Evolutionary conservation across 257 asterid genomes (phyloP), one percentile per base, ranked within the genome.

Genomic region (Handroanthus guayacan): DNA sequence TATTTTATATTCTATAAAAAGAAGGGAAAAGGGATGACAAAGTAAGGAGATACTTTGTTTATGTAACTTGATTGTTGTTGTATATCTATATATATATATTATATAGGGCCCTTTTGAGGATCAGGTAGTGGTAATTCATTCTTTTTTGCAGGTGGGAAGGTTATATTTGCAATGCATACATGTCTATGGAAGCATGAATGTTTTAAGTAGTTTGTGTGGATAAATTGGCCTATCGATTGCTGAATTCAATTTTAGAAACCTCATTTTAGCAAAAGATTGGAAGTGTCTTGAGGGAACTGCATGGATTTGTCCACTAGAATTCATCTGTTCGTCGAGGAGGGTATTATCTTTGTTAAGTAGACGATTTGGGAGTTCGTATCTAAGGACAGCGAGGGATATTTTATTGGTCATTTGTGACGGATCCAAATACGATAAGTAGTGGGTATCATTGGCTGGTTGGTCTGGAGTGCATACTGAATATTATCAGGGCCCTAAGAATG

Each of bases 401-500:
- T 14, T 55, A 13, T 43, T 25, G n/a, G 64, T 66, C 38, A 62
- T 82, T 55, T 72, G 89, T 50, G 79, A 89, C 93, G 92, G 97
- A 89, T 86, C 75, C 83, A 37, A 69, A 55, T 56, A 85, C 81
- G 79, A 94, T 79, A 65, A 80, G 16, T 43, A 74, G 88, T 54
- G 84, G 86, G 78, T 75, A 82, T 47, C 82, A 85, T 64, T 86
- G 87, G 77, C 65, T 80, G 67, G 93, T 62, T 84, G 96, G 78
- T 83, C 89, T 93, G 95, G 97, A 89, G 82, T 90, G 94, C 84
- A 69, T 91, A 63, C 85, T 87, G 75, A 80, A 83, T 80, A 69
- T 90, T 45, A 69, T 91, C 89, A 88, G 96, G 96, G 89, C 92
- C 91, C 94, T 87, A 56, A 85, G 87, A 80, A 94, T 90, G 97